Base-by-base conservation (phyloP, 495 filamentous ascomycete species). In the Penicillium bovifimosum region DNA sequence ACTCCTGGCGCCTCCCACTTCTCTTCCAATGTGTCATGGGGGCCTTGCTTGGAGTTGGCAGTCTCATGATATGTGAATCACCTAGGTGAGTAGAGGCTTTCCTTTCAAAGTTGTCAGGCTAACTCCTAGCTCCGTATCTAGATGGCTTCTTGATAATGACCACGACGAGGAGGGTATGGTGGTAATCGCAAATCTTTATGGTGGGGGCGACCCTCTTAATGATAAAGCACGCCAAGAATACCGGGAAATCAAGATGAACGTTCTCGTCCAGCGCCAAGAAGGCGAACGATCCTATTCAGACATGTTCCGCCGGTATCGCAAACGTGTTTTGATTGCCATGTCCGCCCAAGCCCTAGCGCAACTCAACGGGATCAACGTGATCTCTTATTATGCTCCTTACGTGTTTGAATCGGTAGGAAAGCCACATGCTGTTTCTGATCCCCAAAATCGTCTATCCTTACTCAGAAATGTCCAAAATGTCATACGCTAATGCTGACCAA, bases 301-400 rank as follows among this genome's bases (percentile, higher is more conserved):
- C 56, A 98, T 98, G 93, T 98, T 96, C 77, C 84, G 76, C 49
- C 84, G 93, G 35, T 98, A 98, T 73, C 78, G 78, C 60, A 91
- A 85, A 55, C 90, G 93, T 33, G 90, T 98, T 55, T 86, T 97
- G 63, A 97, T 98, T 70, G 93, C 93, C 68, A 98, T 98, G 95
- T 97, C 93, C 7, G 93, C 93, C 5, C 93, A 98, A 63, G 88
- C 87, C 1, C 80, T 98, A 47, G 95, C 93, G 14, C 93, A 98
- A 67, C 79, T 97, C 18, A 98, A 97, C 71, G 93, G 93, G 40
- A 98, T 98, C 70, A 98, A 98, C 72, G 95, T 98, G 57, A 98
- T 98, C 48, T 97, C 93, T 14, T 98, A 98, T 74, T 98, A 98
- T 59, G 92, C 95, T 0, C 95, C 95, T 3, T 80, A 92, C 20